phyloP scores from a whole-genome alignment of 1,284 basidiomycete genomes.

The Apiotrichum veenhuisii region DNA sequence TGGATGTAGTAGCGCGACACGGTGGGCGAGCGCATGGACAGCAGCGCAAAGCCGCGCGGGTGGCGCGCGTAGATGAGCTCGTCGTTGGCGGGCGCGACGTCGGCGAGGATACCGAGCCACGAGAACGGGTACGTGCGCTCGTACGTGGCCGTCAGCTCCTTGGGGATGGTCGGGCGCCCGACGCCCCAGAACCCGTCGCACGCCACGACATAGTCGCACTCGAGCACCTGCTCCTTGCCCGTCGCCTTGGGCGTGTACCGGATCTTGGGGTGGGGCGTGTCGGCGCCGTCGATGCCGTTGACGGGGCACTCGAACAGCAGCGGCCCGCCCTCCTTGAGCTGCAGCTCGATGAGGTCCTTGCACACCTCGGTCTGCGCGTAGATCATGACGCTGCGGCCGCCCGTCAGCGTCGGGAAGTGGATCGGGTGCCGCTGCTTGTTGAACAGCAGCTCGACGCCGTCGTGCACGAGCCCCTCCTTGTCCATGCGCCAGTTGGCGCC shows the following conservation, averaged over 20 bases:
- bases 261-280: constrained; percentile 12
- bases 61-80: constrained; percentile 23
- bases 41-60: constrained; percentile 16
- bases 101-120: constrained; percentile 22
- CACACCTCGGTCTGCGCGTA: constrained; percentile 25
- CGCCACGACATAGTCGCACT: constrained; percentile 17
- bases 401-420: constrained; percentile 18
- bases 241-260: constrained; percentile 16
- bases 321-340: constrained; percentile 19
- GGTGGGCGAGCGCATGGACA: constrained; percentile 20
- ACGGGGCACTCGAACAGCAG: constrained; percentile 15
- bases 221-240: constrained; percentile 7
- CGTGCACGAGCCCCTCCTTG: constrained; percentile 22
- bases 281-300: constrained; percentile 12
- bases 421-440: constrained; percentile 17
- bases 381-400: constrained; percentile 21
- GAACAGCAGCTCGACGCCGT: constrained; percentile 22
- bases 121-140: constrained; percentile 21
- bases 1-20: constrained; percentile 23
- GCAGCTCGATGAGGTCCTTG: constrained; percentile 22
- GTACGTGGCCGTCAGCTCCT: constrained; percentile 14
- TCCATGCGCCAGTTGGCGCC: constrained; percentile 19
- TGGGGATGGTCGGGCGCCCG: constrained; percentile 16
- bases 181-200: constrained; percentile 24
- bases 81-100: constrained; percentile 21